Conservation (phyloP, 2,329 filamentous ascomycete genomes). For the Aspergillus sp. region DNA sequence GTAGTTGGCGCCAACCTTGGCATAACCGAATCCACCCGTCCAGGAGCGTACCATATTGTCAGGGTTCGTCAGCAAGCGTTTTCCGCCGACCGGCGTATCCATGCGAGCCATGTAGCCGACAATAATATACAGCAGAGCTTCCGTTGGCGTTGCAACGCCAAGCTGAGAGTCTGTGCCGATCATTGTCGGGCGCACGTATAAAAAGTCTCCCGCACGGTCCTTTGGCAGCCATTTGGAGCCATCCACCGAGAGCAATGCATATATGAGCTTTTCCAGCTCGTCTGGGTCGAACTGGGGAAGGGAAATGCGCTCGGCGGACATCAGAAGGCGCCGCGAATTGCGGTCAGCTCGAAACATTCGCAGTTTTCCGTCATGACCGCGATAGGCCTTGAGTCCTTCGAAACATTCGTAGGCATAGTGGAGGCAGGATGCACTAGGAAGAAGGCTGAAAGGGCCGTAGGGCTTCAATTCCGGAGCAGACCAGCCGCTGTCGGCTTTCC, state of each 20-base stretch:
- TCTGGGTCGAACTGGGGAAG: slow-evolving; percentile 61
- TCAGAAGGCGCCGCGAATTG: slow-evolving; percentile 54
- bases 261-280: slow-evolving; percentile 62
- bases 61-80: slow-evolving; percentile 57
- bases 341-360: slow-evolving; percentile 62
- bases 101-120: slow-evolving; percentile 46
- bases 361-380: slow-evolving; percentile 55
- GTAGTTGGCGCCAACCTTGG: slow-evolving; percentile 85
- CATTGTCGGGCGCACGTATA: slow-evolving; percentile 76
- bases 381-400: slow-evolving; percentile 65
- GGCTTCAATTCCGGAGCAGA: slow-evolving; percentile 57
- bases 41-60: slow-evolving; percentile 73
- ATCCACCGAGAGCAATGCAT: slow-evolving; percentile 41
- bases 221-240: slow-evolving; percentile 16
- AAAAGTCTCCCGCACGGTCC: slow-evolving; percentile 35
- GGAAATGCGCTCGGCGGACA: slow-evolving; percentile 51
- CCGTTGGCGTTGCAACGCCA: slow-evolving; percentile 62
- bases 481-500: slow-evolving; percentile 59
- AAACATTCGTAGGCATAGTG: slow-evolving; percentile 84
- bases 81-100: neutral
- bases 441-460: slow-evolving; percentile 62
- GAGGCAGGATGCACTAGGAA: slow-evolving; percentile 65
- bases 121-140: slow-evolving; percentile 56
- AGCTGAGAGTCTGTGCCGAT: slow-evolving; percentile 70
- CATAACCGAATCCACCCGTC: slow-evolving; percentile 80